A percentile compares a stretch with the other conserved stretches of the same genome.
These are phyloP conservation scores for Cavenderia fasciculata DNA, from an alignment of 78 protist genomes.

Conservation along the genomic window DNA sequence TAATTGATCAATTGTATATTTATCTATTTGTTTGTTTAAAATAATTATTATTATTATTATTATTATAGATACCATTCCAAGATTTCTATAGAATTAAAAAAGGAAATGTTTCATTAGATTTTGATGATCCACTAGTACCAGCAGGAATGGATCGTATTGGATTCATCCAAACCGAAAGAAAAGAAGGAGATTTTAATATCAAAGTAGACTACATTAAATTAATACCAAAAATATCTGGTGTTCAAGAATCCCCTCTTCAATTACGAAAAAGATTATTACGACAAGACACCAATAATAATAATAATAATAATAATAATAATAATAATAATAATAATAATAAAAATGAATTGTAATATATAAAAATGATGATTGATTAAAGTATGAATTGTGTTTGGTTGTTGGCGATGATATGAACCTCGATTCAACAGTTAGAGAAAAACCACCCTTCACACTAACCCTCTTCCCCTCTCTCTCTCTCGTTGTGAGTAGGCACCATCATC, in stretches of 20 bases:
- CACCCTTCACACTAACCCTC: too few relatives aligned
- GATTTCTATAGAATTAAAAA: constrained; percentile 44
- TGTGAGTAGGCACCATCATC: too few relatives aligned
- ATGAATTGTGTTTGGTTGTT: too few relatives aligned
- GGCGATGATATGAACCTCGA: too few relatives aligned
- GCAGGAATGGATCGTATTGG: constrained; percentile 28
- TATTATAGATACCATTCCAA: constrained; percentile 15
- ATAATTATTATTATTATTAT: too few relatives aligned
- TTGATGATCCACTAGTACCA: background rate
- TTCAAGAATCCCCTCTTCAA: background rate
- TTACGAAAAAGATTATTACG: background rate
- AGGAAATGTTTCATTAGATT: constrained; percentile 29
- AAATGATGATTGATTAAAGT: too few relatives aligned
- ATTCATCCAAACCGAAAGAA: constrained; percentile 48
- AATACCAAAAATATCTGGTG: background rate
- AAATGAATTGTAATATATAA: too few relatives aligned
- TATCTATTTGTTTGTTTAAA: too few relatives aligned
- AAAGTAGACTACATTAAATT: constrained; percentile 39
- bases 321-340: background rate
- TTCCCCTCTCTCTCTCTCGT: too few relatives aligned
- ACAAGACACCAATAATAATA: background rate
- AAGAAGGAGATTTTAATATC: constrained; percentile 39
- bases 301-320: background rate
- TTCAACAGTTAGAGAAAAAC: too few relatives aligned
- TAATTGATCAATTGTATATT: background rate